Evolutionary conservation across 1,139 yeast genomes (phyloP), one percentile per base, ranked within the genome.

Genomic region (Ashbya aceris): DNA sequence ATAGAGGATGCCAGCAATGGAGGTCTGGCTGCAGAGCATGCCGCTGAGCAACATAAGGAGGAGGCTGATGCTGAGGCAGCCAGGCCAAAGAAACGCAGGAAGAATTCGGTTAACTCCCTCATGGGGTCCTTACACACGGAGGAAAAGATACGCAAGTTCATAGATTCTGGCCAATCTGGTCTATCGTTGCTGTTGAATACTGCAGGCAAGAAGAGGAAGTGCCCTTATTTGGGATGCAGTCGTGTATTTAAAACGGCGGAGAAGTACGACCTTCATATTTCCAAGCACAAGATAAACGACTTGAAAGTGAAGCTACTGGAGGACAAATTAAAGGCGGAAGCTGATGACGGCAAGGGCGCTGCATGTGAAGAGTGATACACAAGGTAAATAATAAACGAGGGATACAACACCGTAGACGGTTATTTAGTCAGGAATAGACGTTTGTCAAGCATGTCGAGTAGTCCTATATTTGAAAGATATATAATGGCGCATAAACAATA

Each of bases 211-310:
- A 61, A 53, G 44, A 44, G 51, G 6, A 48, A 43, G 28, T 61
- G 66, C 38, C 49, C 57, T 1, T 58, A 48, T 42, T 39, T 48
- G 5, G 52, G 52, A 20, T 61, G 66, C 44, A 54, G 54, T 37
- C 58, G 66, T 47, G 53, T 58, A 6, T 61, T 61, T 42, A 61
- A 61, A 44, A 58, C 58, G 2, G 52, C 54, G 33, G 64, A 61
- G 35, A 52, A 53, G 33, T 61, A 45, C 40, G 52, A 61, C 8
- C 48, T 42, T 28, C 66, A 61, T 47, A 48, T 61, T 11, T 56
- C 55, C 8, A 59, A 58, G 39, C 66, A 61, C 40, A 57, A 56
- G 36, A 54, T 60, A 5, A 62, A 61, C 46, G 54, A 58, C 37
- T 40, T 54, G 42, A 61, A 60, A 43, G 40, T 61, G 39, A 55